A percentile compares a stretch with the other conserved stretches of the same genome.
These are phyloP conservation scores for Colletotrichum chrysophilum DNA, from an alignment of 2,329 filamentous ascomycete species.

Conservation along the genomic window DNA sequence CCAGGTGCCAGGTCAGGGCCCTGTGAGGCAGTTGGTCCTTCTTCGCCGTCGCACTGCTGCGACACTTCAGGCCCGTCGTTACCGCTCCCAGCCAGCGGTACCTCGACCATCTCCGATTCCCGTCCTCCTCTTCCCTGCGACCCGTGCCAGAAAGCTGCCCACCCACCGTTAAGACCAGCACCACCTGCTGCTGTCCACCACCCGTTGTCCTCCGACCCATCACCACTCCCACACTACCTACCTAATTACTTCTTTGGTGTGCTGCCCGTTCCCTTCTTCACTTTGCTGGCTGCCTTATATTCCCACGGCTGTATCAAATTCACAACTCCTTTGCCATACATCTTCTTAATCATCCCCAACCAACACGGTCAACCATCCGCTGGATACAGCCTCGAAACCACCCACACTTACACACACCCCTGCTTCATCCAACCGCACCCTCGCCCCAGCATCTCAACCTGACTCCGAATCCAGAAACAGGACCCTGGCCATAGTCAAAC, in stretches of 20 bases:
- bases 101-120: conserved; percentile 14
- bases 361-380: not conserved
- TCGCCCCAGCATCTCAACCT: conserved; percentile 3
- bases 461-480: not conserved
- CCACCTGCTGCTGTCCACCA: conserved; percentile 1
- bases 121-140: conserved; percentile 6
- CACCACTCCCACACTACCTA: not conserved
- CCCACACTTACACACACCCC: conserved; percentile 2
- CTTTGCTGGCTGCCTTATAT: not conserved
- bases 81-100: not conserved
- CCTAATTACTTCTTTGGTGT: not conserved
- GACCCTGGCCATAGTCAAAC: conserved; percentile 6
- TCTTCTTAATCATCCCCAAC: not conserved
- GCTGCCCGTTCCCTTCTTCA: not conserved
- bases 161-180: conserved; percentile 15
- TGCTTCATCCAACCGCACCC: conserved; percentile 13
- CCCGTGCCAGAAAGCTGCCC: conserved; percentile 4
- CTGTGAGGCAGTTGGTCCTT: not conserved
- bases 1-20: not conserved
- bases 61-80: not conserved
- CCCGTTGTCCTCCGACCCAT: not conserved
- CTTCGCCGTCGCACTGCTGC: not conserved
- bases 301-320: not conserved
- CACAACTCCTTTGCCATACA: not conserved
- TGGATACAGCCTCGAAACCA: not conserved